Percentiles rank a stretch among this genome's conserved stretches.
Evolutionary conservation across 2,329 filamentous ascomycete genomes (phyloP).

Genomic region (Massarina eburnea): DNA sequence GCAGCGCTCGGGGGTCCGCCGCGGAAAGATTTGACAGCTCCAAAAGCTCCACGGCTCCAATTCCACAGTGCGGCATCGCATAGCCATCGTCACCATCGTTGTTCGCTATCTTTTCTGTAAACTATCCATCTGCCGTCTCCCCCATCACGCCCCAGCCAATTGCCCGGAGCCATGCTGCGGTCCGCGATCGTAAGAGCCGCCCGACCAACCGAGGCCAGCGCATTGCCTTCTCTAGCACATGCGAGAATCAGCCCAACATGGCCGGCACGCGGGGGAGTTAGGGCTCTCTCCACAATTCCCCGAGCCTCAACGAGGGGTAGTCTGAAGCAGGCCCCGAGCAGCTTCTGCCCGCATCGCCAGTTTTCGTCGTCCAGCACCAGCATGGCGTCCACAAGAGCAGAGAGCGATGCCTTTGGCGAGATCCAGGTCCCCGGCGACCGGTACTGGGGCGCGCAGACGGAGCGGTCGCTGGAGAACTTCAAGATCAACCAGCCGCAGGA

Average conservation of each 20-base stretch:
- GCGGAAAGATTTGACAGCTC: background rate
- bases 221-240: slow-evolving; percentile 39
- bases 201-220: slow-evolving; percentile 39
- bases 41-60: background rate
- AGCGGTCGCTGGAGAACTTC: slow-evolving; percentile 96
- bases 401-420: slow-evolving; percentile 97
- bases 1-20: background rate
- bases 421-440: slow-evolving; percentile 87
- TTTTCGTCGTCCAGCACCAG: slow-evolving; percentile 35
- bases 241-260: slow-evolving; percentile 27
- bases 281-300: slow-evolving; percentile 30
- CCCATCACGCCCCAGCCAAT: slow-evolving; percentile 5
- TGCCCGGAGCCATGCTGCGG: slow-evolving; percentile 34
- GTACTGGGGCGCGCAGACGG: slow-evolving; percentile 98
- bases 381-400: slow-evolving; percentile 66
- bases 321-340: slow-evolving; percentile 16
- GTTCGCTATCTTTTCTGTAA: slow-evolving; percentile 1
- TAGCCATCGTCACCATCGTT: no score
- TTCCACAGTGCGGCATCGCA: background rate
- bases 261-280: slow-evolving; percentile 14
- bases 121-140: slow-evolving; percentile 4
- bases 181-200: slow-evolving; percentile 33
- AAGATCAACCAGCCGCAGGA: slow-evolving; percentile 99
- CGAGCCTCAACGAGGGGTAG: slow-evolving; percentile 15
- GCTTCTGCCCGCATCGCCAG: slow-evolving; percentile 27